phyloP scores from a whole-genome alignment of 441 rosid species.

The Arabidopsis lyrata region DNA sequence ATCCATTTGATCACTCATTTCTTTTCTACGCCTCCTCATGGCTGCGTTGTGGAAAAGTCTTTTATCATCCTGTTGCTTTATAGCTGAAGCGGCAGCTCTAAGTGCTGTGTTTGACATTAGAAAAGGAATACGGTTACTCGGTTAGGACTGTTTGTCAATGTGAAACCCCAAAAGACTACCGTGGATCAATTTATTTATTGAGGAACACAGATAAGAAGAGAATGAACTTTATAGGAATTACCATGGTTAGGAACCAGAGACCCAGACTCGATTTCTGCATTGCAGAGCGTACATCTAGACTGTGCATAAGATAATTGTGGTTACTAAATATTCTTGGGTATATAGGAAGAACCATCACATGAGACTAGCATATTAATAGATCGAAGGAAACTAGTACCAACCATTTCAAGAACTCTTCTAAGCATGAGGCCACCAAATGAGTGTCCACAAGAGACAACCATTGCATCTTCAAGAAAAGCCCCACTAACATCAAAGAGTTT shows the following conservation, averaged over 20 bases:
- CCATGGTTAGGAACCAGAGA: conserved; percentile 86
- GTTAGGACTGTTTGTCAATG: conserved; percentile 16
- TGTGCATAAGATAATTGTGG: conserved; percentile 58
- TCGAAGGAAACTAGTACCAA: conserved; percentile 49
- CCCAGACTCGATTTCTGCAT: conserved; percentile 72
- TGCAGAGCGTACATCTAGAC: conserved; percentile 95
- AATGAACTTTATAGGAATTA: conserved; percentile 48
- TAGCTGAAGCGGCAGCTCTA: conserved; percentile 92
- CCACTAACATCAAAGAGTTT: conserved; percentile 63
- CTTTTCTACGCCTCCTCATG: conserved; percentile 92
- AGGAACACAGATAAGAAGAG: conserved; percentile 13
- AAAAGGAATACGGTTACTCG: conserved; percentile 11
- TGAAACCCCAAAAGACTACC: conserved; percentile 24
- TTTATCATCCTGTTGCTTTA: conserved; percentile 90
- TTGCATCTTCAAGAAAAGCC: conserved; percentile 95
- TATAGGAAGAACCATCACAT: conserved; percentile 31
- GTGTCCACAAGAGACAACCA: conserved; percentile 93
- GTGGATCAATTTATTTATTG: conserved; percentile 12
- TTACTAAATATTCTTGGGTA: conserved; percentile 37
- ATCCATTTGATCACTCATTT: conserved; percentile 84
- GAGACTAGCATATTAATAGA: conserved; percentile 17
- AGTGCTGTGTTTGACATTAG: conserved; percentile 62
- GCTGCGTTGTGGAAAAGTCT: conserved; percentile 91
- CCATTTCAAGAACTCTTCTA: conserved; percentile 84
- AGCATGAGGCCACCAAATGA: conserved; percentile 98